Conservation (phyloP, 31 red algal genomes). For the Bonnemaisonia californica region DNA sequence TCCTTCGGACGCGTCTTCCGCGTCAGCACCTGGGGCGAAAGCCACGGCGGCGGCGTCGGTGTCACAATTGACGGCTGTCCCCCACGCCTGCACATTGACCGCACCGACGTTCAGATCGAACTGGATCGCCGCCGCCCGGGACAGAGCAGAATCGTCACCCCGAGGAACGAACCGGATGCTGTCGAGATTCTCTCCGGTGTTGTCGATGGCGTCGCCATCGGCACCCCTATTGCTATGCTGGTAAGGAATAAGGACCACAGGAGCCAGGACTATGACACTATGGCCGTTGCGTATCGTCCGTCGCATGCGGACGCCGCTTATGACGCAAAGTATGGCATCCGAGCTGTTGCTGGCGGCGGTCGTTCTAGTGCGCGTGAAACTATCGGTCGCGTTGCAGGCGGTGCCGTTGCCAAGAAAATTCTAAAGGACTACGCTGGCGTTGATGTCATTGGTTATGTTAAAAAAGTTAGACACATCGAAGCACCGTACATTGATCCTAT, state of each 20-base stretch:
- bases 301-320: constrained; percentile 97
- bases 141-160: constrained; percentile 93
- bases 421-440: constrained; percentile 70
- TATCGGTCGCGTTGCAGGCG: constrained; percentile 97
- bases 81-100: constrained; percentile 69
- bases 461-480: constrained; percentile 80
- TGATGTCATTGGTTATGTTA: constrained; percentile 91
- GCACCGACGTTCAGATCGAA: constrained; percentile 85
- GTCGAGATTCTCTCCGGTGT: constrained; percentile 97
- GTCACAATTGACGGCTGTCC: constrained; percentile 97
- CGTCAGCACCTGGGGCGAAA: constrained; percentile 96
- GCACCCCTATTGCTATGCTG: constrained; percentile 96
- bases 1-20: constrained; percentile 90
- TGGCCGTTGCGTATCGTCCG: constrained; percentile 90
- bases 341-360: constrained; percentile 91
- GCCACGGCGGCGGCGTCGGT: constrained; percentile 94
- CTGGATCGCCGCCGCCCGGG: constrained; percentile 94
- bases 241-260: constrained; percentile 97
- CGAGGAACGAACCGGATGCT: constrained; percentile 89
- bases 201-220: constrained; percentile 83
- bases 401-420: constrained; percentile 89
- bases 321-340: constrained; percentile 99
- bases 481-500: constrained; percentile 69
- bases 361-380: constrained; percentile 96
- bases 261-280: constrained; percentile 82